Evolutionary conservation across 2,329 filamentous ascomycete genomes (phyloP).

Genomic region (Ophiocordyceps robertsii): DNA sequence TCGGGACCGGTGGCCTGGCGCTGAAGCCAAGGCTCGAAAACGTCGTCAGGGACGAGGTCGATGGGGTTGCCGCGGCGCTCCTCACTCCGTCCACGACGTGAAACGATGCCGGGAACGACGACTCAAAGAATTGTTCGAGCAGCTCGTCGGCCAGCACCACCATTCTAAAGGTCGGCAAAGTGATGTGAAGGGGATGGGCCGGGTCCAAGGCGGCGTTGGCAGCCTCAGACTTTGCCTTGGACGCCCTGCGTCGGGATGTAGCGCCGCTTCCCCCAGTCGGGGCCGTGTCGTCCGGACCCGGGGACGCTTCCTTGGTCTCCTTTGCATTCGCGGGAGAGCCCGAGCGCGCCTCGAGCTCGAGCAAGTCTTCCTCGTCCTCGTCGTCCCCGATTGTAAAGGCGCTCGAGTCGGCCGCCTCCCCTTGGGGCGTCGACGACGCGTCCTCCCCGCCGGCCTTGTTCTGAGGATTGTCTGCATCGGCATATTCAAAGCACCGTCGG

Average conservation of each 20-base stretch:
- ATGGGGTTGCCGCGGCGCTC: conserved; percentile 13
- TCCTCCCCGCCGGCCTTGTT: conserved; percentile 30
- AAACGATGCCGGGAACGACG: conserved; percentile 87
- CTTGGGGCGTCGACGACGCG: conserved; percentile 9
- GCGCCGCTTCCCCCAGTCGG: conserved; percentile 5
- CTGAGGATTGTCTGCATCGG: conserved; percentile 73
- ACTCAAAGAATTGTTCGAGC: conserved; percentile 94
- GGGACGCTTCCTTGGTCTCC: conserved; percentile 28
- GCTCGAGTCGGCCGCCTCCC: conserved; percentile 21
- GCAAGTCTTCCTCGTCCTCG: conserved; percentile 41
- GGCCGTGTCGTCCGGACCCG: conserved; percentile 10
- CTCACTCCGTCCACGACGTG: conserved; percentile 59
- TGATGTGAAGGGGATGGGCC: conserved; percentile 86
- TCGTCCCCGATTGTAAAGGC: conserved; percentile 69
- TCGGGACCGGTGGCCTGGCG: conserved; percentile 22
- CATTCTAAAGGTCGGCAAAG: conserved; percentile 96
- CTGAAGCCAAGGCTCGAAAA: conserved; percentile 61
- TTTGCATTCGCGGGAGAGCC: conserved; percentile 26
- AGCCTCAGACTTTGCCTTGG: conserved; percentile 56
- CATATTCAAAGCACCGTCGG: conserved; percentile 91
- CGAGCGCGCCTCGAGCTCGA: conserved; percentile 40
- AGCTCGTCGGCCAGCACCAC: conserved; percentile 92
- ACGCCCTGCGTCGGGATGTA: conserved; percentile 24
- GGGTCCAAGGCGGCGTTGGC: conserved; percentile 89
- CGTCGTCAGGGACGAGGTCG: conserved; percentile 61